Conservation (phyloP, 495 filamentous ascomycete genomes). For the Saxophila tyrrhenica region DNA sequence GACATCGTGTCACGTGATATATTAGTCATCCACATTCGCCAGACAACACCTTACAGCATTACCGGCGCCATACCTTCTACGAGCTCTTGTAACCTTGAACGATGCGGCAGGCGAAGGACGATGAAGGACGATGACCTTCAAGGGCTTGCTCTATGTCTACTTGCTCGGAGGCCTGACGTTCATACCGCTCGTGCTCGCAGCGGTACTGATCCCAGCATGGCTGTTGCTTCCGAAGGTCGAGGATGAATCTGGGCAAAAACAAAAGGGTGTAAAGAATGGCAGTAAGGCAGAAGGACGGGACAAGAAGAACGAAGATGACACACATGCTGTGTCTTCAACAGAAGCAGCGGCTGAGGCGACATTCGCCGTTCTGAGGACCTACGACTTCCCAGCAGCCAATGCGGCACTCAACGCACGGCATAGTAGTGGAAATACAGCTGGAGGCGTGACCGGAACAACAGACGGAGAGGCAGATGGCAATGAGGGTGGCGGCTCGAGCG, state of each 20-base stretch:
- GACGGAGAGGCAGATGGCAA: conserved; percentile 51
- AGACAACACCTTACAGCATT: background rate
- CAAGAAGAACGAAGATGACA: background rate
- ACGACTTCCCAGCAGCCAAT: conserved; percentile 27
- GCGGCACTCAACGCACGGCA: conserved; percentile 8
- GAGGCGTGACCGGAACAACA: conserved; percentile 76
- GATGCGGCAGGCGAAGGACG: background rate
- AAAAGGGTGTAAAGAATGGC: background rate
- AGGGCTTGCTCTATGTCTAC: conserved; percentile 62
- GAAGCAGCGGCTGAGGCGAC: conserved; percentile 6
- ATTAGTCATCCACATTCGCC: too few species aligned
- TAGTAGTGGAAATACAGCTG: conserved; percentile 42
- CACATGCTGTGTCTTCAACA: background rate
- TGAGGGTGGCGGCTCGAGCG: conserved; percentile 53
- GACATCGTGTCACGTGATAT: too few species aligned
- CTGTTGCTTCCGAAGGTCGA: conserved; percentile 9
- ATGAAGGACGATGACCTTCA: conserved; percentile 40
- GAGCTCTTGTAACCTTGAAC: background rate
- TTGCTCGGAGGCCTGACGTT: conserved; percentile 85
- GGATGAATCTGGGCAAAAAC: background rate
- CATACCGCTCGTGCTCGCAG: conserved; percentile 58
- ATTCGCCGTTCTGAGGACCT: conserved; percentile 89
- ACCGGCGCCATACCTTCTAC: background rate
- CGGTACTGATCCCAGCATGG: conserved; percentile 35
- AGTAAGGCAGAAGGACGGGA: background rate